Percentiles rank a stretch among this genome's conserved stretches.
These are phyloP conservation scores for Ascocoryne sarcoides DNA, from an alignment of 2,329 filamentous ascomycete genomes.

Conservation along the genomic window DNA sequence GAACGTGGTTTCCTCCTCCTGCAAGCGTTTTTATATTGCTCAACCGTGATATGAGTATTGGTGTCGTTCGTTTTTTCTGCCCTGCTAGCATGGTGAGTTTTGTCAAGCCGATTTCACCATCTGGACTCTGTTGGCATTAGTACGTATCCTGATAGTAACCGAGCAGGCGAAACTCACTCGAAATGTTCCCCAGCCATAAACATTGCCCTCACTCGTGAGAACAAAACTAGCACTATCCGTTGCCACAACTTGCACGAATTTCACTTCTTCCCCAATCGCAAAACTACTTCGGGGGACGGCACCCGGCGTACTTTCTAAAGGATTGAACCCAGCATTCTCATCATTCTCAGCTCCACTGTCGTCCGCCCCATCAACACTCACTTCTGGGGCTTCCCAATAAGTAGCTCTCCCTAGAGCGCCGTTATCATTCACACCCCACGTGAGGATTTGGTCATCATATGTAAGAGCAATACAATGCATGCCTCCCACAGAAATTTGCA, in stretches of 20 bases:
- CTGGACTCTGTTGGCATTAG: conserved; percentile 41
- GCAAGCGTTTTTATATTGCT: conserved; percentile 45
- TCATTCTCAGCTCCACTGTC: conserved; percentile 38
- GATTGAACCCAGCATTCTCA: conserved; percentile 47
- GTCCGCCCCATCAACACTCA: too few species aligned
- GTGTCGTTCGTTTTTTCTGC: conserved; percentile 22
- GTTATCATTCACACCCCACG: conserved; percentile 82
- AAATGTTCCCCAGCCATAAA: conserved; percentile 82
- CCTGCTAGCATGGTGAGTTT: conserved; percentile 1
- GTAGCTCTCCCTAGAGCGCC: conserved; percentile 72
- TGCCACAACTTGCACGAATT: conserved; percentile 59
- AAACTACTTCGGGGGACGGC: conserved; percentile 55
- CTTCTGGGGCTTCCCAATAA: conserved; percentile 54
- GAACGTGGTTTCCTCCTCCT: conserved; percentile 47
- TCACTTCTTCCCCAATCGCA: conserved; percentile 34
- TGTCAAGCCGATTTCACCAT: conserved; percentile 51
- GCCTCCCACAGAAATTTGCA: conserved; percentile 68
- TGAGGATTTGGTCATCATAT: conserved; percentile 69
- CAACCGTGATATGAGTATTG: conserved; percentile 44
- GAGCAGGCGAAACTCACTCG: conserved; percentile 38
- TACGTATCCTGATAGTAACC: neutral
- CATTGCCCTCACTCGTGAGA: conserved; percentile 64
- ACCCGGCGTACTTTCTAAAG: conserved; percentile 31
- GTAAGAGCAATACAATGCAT: conserved; percentile 75
- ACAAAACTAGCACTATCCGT: conserved; percentile 70